phyloP scores from a whole-genome alignment of 2,329 filamentous ascomycete species.

The Coniochaeta hoffmannii region DNA sequence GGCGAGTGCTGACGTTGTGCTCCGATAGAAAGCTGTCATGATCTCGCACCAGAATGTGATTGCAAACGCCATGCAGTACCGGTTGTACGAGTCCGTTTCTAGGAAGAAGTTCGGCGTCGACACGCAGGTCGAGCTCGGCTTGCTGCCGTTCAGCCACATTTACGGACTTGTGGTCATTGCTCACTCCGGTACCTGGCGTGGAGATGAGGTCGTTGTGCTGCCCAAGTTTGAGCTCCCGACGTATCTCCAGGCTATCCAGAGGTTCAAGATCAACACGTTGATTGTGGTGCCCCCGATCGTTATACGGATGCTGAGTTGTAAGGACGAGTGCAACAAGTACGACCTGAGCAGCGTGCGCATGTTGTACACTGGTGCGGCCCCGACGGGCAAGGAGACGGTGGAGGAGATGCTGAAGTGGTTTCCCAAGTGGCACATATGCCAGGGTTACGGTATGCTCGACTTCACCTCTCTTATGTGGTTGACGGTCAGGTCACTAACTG shows the following conservation, averaged over 20 bases:
- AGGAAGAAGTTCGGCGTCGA: conserved; percentile 27
- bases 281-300: conserved; percentile 77
- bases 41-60: conserved; percentile 76
- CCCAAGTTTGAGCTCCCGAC: conserved; percentile 67
- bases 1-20: conserved; percentile 7
- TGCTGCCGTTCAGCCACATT: conserved; percentile 78
- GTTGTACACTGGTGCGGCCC: conserved; percentile 71
- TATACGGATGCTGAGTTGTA: conserved; percentile 64
- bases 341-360: conserved; percentile 61
- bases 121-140: conserved; percentile 48
- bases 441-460: conserved; percentile 56
- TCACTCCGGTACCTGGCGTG: conserved; percentile 58
- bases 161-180: conserved; percentile 69
- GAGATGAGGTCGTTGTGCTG: conserved; percentile 66
- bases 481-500: background rate
- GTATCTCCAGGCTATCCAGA: conserved; percentile 57
- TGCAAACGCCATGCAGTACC: conserved; percentile 62
- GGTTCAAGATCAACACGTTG: conserved; percentile 59
- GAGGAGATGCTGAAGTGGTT: conserved; percentile 53
- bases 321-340: conserved; percentile 53
- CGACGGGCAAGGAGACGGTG: conserved; percentile 65
- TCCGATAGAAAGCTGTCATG: conserved; percentile 70
- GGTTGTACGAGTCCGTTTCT: conserved; percentile 31
- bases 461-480: background rate
- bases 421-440: conserved; percentile 55